Evolutionary conservation across 2,329 filamentous ascomycete species (phyloP), one percentile per base, ranked within the genome.

Genomic region (Colletotrichum acutatum): DNA sequence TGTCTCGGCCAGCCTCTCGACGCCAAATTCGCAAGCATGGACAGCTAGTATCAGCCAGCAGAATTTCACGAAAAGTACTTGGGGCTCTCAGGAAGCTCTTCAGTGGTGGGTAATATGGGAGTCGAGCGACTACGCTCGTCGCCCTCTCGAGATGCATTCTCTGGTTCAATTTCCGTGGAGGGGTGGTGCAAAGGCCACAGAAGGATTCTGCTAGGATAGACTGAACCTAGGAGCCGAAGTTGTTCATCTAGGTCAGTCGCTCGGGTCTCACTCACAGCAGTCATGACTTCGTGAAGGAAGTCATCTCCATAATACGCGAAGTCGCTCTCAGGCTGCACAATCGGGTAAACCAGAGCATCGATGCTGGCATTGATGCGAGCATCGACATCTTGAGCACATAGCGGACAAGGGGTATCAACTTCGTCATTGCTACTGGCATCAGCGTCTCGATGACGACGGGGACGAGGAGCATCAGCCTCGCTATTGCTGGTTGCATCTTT

Each of bases 171-270:
- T 4, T 49, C 19, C 19, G 19, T 22, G 42, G 19, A 1, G 14
- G 19, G 28, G 19, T 67, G 63, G 5, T 34, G 57, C 16, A 71
- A 57, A 2, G 63, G 49, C 68, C 68, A 71, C 5, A 71, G 49
- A 2, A 71, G 49, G 2, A 71, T 67, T 7, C 34, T 37, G 32
- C 68, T 67, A 0, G 68, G 56, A 12, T 34, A 37, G 1, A 19
- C n/a, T 12, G 24, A 12, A 19, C 28, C 46, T 26, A 49, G 22
- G 5, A 26, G 26, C 5, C 57, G 46, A 16, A 71, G 56, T 11
- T 67, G 68, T 24, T 71, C 68, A 5, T 71, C 63, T 9, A 71
- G 26, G 34, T 61, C 57, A 19, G 32, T 8, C 0, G 28, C 49
- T 3, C 22, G 32, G 26, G 37, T 56, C 28, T 67, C 68, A 56